A percentile compares a stretch with the other conserved stretches of the same genome.
These are phyloP conservation scores for Cocos nucifera DNA, from an alignment of 176 grass and related monocot species.

Conservation along the genomic window DNA sequence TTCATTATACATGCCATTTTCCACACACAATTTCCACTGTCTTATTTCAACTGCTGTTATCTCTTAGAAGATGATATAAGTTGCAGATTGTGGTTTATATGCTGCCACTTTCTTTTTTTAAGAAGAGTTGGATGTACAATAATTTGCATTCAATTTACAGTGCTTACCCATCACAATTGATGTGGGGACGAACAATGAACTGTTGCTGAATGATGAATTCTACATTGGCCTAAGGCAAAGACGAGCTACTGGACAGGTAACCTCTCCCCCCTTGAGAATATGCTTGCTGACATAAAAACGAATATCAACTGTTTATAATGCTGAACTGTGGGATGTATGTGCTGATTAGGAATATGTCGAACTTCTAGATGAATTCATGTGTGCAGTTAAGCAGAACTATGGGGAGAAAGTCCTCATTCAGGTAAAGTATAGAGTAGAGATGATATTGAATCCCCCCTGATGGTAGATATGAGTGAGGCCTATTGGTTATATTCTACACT, in stretches of 20 bases:
- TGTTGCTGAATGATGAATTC: slow-evolving; percentile 70
- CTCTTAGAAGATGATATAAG: no score
- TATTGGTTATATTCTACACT: no score
- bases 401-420: slow-evolving; percentile 91
- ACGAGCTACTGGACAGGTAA: slow-evolving; percentile 73
- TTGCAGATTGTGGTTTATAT: no score
- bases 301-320: no score
- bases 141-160: slow-evolving; percentile 25
- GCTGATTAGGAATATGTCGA: slow-evolving; percentile 68
- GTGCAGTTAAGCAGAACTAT: slow-evolving; percentile 86
- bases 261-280: neutral
- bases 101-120: no score
- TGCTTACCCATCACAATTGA: slow-evolving; percentile 97
- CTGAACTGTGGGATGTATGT: neutral
- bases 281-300: no score
- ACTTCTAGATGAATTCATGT: slow-evolving; percentile 82
- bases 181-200: slow-evolving; percentile 91
- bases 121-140: no score
- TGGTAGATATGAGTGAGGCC: neutral
- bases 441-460: neutral
- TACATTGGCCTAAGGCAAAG: slow-evolving; percentile 90
- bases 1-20: no score
- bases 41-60: no score
- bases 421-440: slow-evolving; percentile 20
- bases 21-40: no score